Conservation (phyloP, 176 grass and related monocot species). For the Ananas comosus region DNA sequence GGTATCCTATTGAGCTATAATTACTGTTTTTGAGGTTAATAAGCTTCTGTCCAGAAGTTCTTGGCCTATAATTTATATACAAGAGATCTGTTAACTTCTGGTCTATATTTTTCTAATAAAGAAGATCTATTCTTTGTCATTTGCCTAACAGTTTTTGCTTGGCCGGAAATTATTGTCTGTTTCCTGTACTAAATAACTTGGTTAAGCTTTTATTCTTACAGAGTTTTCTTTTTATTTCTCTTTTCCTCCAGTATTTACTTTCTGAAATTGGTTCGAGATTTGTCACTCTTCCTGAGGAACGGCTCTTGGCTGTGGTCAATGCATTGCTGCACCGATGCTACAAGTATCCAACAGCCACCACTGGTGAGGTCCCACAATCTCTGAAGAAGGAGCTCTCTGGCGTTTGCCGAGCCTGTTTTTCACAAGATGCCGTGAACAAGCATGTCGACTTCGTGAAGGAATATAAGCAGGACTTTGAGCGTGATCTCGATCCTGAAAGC, state of each 20-base stretch:
- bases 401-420: constrained; percentile 97
- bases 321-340: constrained; percentile 96
- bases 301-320: constrained; percentile 94
- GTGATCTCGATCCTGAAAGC: constrained; percentile 91
- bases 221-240: constrained; percentile 21
- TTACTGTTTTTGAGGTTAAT: too few species aligned
- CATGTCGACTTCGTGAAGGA: constrained; percentile 99
- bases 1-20: too few species aligned
- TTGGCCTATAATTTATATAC: too few species aligned
- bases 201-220: background rate
- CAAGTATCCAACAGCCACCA: constrained; percentile 98
- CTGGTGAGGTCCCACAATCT: constrained; percentile 89
- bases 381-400: constrained; percentile 95
- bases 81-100: background rate
- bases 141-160: background rate
- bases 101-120: background rate
- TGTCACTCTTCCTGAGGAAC: constrained; percentile 95
- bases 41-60: too few species aligned
- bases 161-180: background rate
- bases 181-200: background rate
- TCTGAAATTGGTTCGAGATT: constrained; percentile 99
- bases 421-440: constrained; percentile 96
- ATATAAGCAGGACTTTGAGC: constrained; percentile 97
- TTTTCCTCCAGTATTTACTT: constrained; percentile 58
- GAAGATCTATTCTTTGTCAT: background rate